Conservation (phyloP, 495 filamentous ascomycete species). For the Xanthoparmelia taractica region DNA sequence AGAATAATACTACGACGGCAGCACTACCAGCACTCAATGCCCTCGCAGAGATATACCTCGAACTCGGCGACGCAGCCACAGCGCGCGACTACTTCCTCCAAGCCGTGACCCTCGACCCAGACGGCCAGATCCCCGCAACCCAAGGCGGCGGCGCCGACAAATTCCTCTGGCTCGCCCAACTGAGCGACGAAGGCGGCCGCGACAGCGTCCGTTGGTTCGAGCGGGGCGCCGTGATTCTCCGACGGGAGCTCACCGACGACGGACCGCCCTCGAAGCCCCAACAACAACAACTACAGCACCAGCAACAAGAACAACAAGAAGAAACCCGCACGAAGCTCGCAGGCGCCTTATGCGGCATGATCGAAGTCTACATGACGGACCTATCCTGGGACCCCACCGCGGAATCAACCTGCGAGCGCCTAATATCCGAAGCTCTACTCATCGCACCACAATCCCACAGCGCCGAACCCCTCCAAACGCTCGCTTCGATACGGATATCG, state of each 20-base stretch:
- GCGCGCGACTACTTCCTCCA: slow-evolving; percentile 61
- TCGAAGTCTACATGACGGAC: slow-evolving; percentile 98
- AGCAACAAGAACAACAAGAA: too few relatives aligned
- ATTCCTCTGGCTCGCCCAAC: slow-evolving; percentile 90
- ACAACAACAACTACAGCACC: too few relatives aligned
- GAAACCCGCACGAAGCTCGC: slow-evolving; percentile 75
- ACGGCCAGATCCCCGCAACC: slow-evolving; percentile 52
- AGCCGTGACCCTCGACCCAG: slow-evolving; percentile 65
- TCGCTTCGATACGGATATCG: slow-evolving; percentile 88
- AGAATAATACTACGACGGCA: slow-evolving; percentile 17
- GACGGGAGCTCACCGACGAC: too few relatives aligned
- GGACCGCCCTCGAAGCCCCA: too few relatives aligned
- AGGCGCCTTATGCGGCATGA: slow-evolving; percentile 77
- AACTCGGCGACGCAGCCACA: slow-evolving; percentile 67
- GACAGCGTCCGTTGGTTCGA: slow-evolving; percentile 86
- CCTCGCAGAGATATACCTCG: slow-evolving; percentile 76
- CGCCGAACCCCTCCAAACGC: slow-evolving; percentile 81
- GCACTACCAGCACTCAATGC: slow-evolving; percentile 44
- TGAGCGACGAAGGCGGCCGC: slow-evolving; percentile 75
- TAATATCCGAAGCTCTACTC: slow-evolving; percentile 79
- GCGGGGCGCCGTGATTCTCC: slow-evolving; percentile 63
- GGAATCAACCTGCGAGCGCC: slow-evolving; percentile 71
- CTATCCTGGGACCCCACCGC: slow-evolving; percentile 86
- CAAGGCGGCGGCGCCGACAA: slow-evolving; percentile 83
- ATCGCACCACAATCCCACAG: slow-evolving; percentile 64